Conservation (phyloP, 495 filamentous ascomycete genomes). For the Neurospora sp. region DNA sequence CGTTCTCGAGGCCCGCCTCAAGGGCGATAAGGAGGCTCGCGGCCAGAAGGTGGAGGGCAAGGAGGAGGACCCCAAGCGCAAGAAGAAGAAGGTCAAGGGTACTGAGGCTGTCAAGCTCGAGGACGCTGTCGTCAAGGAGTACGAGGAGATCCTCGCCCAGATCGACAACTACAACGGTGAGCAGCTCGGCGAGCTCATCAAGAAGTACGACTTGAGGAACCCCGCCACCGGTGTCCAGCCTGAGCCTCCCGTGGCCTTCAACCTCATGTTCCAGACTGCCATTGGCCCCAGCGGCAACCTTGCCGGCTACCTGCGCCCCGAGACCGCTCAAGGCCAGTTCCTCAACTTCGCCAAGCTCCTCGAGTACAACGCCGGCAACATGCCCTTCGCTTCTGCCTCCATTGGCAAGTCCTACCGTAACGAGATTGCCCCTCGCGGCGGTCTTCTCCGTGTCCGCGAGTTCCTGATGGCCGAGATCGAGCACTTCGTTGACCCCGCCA, state of each 20-base stretch:
- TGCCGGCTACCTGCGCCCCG: conserved; percentile 57
- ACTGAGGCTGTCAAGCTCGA: conserved; percentile 51
- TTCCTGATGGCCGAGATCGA: conserved; percentile 81
- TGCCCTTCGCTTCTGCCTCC: conserved; percentile 70
- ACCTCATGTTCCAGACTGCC: conserved; percentile 69
- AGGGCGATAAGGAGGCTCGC: conserved; percentile 69
- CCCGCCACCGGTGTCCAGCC: conserved; percentile 50
- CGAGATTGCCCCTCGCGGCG: conserved; percentile 65
- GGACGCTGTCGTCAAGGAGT: conserved; percentile 57
- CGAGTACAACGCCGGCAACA: conserved; percentile 63
- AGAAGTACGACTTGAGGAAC: conserved; percentile 60
- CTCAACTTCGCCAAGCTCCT: conserved; percentile 65
- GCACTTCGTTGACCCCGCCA: conserved; percentile 64
- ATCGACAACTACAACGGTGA: conserved; percentile 69
- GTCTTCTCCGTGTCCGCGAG: conserved; percentile 68
- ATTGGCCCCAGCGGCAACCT: conserved; percentile 56
- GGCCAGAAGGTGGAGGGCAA: conserved; percentile 62
- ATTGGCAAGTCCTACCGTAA: conserved; percentile 75
- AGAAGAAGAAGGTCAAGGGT: conserved; percentile 49
- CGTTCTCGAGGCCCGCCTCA: conserved; percentile 72
- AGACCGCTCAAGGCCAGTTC: conserved; percentile 71
- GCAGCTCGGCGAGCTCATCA: conserved; percentile 60
- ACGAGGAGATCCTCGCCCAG: conserved; percentile 60
- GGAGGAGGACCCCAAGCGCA: conserved; percentile 38
- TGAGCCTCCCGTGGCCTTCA: conserved; percentile 57